Evolutionary conservation across 208 protist species (phyloP).

Genomic region (Porcisia deanei): DNA sequence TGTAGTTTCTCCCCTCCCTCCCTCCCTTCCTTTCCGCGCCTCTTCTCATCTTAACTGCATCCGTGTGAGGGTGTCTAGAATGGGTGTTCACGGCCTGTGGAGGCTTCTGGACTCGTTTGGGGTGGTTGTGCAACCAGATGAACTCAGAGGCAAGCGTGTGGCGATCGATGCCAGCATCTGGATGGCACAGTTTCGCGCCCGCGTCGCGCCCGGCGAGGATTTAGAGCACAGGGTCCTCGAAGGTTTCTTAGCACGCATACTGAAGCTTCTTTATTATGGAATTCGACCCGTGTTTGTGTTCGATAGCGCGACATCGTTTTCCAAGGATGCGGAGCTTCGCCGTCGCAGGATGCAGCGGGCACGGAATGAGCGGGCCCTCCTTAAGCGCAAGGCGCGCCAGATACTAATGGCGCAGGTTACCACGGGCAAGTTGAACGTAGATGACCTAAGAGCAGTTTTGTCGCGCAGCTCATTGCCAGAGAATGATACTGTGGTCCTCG

Average conservation of each 20-base stretch:
- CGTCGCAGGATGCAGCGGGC: conserved; percentile 45
- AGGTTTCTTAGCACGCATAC: conserved; percentile 77
- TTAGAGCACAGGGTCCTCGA: conserved; percentile 66
- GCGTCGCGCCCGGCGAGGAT: conserved; percentile 41
- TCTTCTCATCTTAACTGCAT: not conserved
- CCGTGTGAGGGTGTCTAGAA: conserved; percentile 10
- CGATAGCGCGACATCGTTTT: conserved; percentile 59
- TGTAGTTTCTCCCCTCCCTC: not conserved
- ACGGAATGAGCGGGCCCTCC: conserved; percentile 30
- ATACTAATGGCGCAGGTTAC: conserved; percentile 76
- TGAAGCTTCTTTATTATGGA: conserved; percentile 89
- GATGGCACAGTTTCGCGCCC: conserved; percentile 79
- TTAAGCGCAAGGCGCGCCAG: conserved; percentile 57
- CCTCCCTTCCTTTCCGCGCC: no score
- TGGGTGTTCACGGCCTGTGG: conserved; percentile 90
- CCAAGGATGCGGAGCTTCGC: conserved; percentile 66
- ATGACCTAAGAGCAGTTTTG: conserved; percentile 18
- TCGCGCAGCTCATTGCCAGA: not conserved
- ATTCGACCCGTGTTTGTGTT: conserved; percentile 91
- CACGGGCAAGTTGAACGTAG: conserved; percentile 48
- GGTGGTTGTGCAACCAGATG: conserved; percentile 63
- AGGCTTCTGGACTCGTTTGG: conserved; percentile 84
- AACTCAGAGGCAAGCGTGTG: conserved; percentile 67
- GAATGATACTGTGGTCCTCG: not conserved
- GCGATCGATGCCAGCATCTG: conserved; percentile 91